Base-by-base conservation (phyloP, 441 rosid species). In the Bruguiera hainesii region DNA sequence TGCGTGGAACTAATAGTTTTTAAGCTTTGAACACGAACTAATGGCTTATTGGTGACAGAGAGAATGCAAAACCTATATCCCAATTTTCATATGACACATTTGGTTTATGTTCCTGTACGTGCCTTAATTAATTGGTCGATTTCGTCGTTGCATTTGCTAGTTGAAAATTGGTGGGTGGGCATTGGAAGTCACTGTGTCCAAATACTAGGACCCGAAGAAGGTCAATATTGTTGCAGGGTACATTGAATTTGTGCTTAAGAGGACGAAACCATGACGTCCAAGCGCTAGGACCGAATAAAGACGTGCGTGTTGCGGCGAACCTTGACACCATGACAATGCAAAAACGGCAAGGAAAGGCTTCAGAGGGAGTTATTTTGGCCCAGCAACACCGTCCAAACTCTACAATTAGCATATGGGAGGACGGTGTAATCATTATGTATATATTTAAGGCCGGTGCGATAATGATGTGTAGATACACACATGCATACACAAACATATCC, bases 271-370 rank as follows among this genome's bases (percentile, higher is more conserved):
- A 60, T 19, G 60, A 62, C 48, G 75, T 71, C 62, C 61, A 69
- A 71, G 69, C 71, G 48, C 65, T 60, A 39, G 67, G 68, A 60
- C 68, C 66, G 65, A 62, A 48, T 11, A 23, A 23, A 21, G 9
- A 16, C 1, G 55, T 50, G 15, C 57, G 39, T 35, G 39, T 9
- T 8, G 39, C 39, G 7, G 39, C 39, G 46, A 37, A 37, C 46
- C 46, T 37, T 37, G 46, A 10, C 70, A 60, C 25, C 20, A 13
- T 77, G 78, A 72, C 79, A 73, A 76, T 68, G 73, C 76, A 79
- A 53, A 55, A 65, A 56, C 76, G 68, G 61, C 80, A 65, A 52
- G 21, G 66, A 6, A 66, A 21, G 21, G 15, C 48, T 16, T 5
- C 48, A 20, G 6, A 46, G 29, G 5, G 8, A n/a, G 51, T 59